These are phyloP conservation scores for Mycosarcoma maydis DNA, from an alignment of 1,284 basidiomycete species.

Conservation along the genomic window DNA sequence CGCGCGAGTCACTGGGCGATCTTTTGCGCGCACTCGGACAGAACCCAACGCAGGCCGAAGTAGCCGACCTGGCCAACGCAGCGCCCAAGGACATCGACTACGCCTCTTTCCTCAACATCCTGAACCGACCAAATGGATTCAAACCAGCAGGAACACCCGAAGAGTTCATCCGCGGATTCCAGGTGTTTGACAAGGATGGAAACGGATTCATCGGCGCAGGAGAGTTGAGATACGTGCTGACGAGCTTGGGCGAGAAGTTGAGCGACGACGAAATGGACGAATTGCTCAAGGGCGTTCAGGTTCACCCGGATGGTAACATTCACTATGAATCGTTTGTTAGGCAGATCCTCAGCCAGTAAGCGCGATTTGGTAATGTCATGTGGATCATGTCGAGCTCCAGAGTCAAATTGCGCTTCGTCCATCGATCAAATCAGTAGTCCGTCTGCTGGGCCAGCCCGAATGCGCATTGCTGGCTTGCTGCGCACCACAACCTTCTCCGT, in stretches of 20 bases:
- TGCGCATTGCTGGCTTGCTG: too few relatives aligned
- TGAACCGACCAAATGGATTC: slow-evolving; percentile 95
- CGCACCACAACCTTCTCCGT: too few relatives aligned
- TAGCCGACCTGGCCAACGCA: slow-evolving; percentile 79
- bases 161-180: slow-evolving; percentile 98
- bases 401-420: too few relatives aligned
- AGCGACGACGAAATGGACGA: slow-evolving; percentile 97
- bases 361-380: too few relatives aligned
- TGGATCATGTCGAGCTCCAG: too few relatives aligned
- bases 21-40: slow-evolving; percentile 92
- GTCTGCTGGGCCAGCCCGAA: too few relatives aligned
- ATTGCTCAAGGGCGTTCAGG: slow-evolving; percentile 90
- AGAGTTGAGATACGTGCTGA: slow-evolving; percentile 89
- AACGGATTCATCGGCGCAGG: slow-evolving; percentile 96
- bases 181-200: slow-evolving; percentile 98
- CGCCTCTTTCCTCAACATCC: slow-evolving; percentile 79
- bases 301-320: slow-evolving; percentile 92
- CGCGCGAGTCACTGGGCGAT: slow-evolving; percentile 90
- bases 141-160: slow-evolving; percentile 79
- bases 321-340: slow-evolving; percentile 97
- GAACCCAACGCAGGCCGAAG: slow-evolving; percentile 97
- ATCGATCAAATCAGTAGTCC: too few relatives aligned
- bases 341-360: slow-evolving; percentile 76
- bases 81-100: slow-evolving; percentile 79
- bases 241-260: slow-evolving; percentile 97